Base-by-base conservation (phyloP, 106 monocot species). In the Dactylorhiza incarnata region DNA sequence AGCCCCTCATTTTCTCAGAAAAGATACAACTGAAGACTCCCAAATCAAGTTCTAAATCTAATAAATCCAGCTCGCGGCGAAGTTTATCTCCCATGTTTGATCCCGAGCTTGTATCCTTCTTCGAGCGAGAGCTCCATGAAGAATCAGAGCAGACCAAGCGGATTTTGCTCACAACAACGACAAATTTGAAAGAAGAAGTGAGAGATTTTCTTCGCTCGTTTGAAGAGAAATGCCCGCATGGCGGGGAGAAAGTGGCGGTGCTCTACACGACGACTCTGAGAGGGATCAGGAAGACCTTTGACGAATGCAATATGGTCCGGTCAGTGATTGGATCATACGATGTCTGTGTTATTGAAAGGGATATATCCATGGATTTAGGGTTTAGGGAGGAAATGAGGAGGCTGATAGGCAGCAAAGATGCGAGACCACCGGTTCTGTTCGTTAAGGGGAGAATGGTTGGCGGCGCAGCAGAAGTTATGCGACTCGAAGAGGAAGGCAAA, bases 301-400 rank as follows among this genome's bases (percentile, higher is more conserved):
- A 37, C 37, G 37, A 37, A 37, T 37, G 37, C 37, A 37, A 37
- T 37, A 37, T 37, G 37, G 37, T 37, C 37, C 37, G 37, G 37
- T 37, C 37, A 37, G 37, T 37, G 37, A 37, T 37, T 37, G 37
- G 37, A 37, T 37, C 37, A 37, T 37, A 37, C 37, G 37, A 37
- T 37, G 37, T 37, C 37, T 78, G 58, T 78, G 71, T 87, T 10
- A 37, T 86, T 24, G 94, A 95, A 84, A 83, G 85, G 82, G 94
- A 95, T 66, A 84, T 95, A 26, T 95, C 94, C 22, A 95, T 95
- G 91, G 94, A 94, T 65, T 91, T 91, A 22, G 94, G 92, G 12
- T 93, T 80, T 75, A 85, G 82, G 51, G 89, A 93, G 88, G 94
- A 94, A 74, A 69, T 94, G 75, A 84, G 84, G 78, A 23, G 79